Evolutionary conservation across 2,329 filamentous ascomycete species (phyloP), one percentile per base, ranked within the genome.

Genomic region (Arthroderma uncinatum): DNA sequence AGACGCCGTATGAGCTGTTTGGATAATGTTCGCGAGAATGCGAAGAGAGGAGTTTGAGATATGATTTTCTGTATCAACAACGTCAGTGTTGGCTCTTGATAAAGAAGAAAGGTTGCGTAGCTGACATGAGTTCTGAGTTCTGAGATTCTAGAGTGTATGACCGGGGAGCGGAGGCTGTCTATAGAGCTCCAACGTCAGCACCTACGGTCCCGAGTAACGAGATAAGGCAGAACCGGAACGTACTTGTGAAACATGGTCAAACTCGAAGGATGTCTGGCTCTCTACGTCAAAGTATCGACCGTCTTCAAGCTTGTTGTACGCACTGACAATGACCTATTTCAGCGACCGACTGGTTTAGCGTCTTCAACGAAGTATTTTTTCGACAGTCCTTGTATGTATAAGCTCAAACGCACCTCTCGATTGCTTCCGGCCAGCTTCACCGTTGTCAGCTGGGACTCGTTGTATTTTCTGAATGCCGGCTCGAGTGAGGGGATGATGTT

Each of bases 1-100:
- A 96, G 53, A 89, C 88, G 63, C 91, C 89, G 64, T 86, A 86
- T 10, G 87, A 83, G 55, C 85, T 86, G 65, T 82, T 86, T 8
- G 89, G 84, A 70, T 91, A 98, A 76, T 98, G 93, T 71, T 98
- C 93, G 63, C 82, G 78, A 57, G 89, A 84, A 69, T 97, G 92
- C 36, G 80, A 74, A 23, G 80, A 77, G 53, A 98, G 75, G 66
- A 82, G 82, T 73, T 93, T 94, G 64, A 91, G 74, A 19, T 92
- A 84, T 30, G 89, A 92, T 77, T 92, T 90, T 58, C 89, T 93
- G 67, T 34, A 55, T 57, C 12, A 33, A 52, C 14, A n/a, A 12
- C 4, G 25, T 50, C 25, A 53, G 34, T 37, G 16, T 16, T 23
- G 23, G 33, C 12, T 16, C 8, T 34, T 9, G 23, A 10, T 42